Percentiles rank a stretch among this genome's conserved stretches.
phyloP scores from a whole-genome alignment of 1,139 yeast species.

The Lodderomyces beijingensis region DNA sequence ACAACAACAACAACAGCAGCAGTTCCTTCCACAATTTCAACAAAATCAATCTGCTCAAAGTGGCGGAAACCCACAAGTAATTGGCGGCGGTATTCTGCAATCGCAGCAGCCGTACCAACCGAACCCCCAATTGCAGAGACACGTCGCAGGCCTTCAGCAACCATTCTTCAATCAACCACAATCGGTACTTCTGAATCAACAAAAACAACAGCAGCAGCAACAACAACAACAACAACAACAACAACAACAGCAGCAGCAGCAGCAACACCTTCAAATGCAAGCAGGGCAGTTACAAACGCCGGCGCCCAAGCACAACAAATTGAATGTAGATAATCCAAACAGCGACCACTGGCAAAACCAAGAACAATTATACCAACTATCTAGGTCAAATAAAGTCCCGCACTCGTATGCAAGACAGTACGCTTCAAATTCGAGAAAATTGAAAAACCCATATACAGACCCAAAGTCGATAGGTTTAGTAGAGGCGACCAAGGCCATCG shows the following conservation, averaged over 20 bases:
- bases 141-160: slow-evolving; percentile 22
- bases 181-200: slow-evolving; percentile 11
- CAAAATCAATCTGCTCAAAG: slow-evolving; percentile 20
- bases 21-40: slow-evolving; percentile 22
- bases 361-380: slow-evolving; percentile 69
- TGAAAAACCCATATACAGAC: slow-evolving; percentile 43
- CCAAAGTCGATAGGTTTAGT: slow-evolving; percentile 44
- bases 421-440: slow-evolving; percentile 70
- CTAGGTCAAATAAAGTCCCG: slow-evolving; percentile 69
- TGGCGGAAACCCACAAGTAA: not conserved
- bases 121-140: slow-evolving; percentile 16
- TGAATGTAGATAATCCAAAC: slow-evolving; percentile 44
- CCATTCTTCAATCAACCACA: slow-evolving; percentile 18
- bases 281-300: slow-evolving; percentile 21
- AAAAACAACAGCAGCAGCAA: slow-evolving; percentile 19
- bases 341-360: slow-evolving; percentile 86
- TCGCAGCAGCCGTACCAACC: slow-evolving; percentile 25
- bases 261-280: slow-evolving; percentile 18
- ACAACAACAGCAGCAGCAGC: slow-evolving; percentile 14
- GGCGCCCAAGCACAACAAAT: slow-evolving; percentile 25
- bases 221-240: slow-evolving; percentile 21
- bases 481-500: slow-evolving; percentile 52
- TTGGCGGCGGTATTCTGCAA: slow-evolving; percentile 18
- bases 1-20: slow-evolving; percentile 22
- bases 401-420: slow-evolving; percentile 92